Percentiles rank a stretch among this genome's conserved stretches.
Conservation (phyloP, 441 rosid genomes). For the Croton setiger region DNA sequence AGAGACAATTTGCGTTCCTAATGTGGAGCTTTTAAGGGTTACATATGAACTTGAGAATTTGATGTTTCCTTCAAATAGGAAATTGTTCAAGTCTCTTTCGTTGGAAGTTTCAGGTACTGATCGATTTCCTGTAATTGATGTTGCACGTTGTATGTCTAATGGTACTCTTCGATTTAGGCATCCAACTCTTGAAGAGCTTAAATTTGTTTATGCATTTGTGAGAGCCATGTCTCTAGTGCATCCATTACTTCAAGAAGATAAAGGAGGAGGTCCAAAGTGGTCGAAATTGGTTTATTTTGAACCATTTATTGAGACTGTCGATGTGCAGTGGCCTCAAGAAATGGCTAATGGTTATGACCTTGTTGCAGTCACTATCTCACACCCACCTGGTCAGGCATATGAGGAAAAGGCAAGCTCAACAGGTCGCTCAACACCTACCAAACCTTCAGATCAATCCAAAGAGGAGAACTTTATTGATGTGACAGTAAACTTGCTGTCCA, state of each 20-base stretch:
- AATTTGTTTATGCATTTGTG: slow-evolving; percentile 61
- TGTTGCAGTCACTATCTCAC: slow-evolving; percentile 67
- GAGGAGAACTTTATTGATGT: slow-evolving; percentile 36
- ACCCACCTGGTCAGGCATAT: slow-evolving; percentile 58
- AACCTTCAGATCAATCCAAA: slow-evolving; percentile 34
- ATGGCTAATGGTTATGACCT: slow-evolving; percentile 48
- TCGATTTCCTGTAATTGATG: slow-evolving; percentile 63
- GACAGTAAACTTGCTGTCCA: slow-evolving; percentile 26
- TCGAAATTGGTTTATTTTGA: slow-evolving; percentile 42
- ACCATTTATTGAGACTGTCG: slow-evolving; percentile 72
- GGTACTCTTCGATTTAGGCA: slow-evolving; percentile 53
- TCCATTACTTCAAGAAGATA: slow-evolving; percentile 56
- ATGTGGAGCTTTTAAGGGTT: slow-evolving; percentile 59
- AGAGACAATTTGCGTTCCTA: slow-evolving; percentile 54
- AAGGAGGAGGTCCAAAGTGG: slow-evolving; percentile 44
- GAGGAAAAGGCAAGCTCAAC: slow-evolving; percentile 47
- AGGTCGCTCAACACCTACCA: slow-evolving; percentile 42
- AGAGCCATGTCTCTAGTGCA: slow-evolving; percentile 60
- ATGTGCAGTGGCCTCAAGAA: slow-evolving; percentile 69
- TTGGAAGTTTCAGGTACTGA: slow-evolving; percentile 53
- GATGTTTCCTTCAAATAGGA: slow-evolving; percentile 57
- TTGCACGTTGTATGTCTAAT: slow-evolving; percentile 43
- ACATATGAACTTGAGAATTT: slow-evolving; percentile 47
- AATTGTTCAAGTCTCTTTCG: slow-evolving; percentile 53
- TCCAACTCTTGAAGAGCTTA: slow-evolving; percentile 64